Base-by-base conservation (phyloP, 2,329 filamentous ascomycete species). In the Leptographium radiaticola region DNA sequence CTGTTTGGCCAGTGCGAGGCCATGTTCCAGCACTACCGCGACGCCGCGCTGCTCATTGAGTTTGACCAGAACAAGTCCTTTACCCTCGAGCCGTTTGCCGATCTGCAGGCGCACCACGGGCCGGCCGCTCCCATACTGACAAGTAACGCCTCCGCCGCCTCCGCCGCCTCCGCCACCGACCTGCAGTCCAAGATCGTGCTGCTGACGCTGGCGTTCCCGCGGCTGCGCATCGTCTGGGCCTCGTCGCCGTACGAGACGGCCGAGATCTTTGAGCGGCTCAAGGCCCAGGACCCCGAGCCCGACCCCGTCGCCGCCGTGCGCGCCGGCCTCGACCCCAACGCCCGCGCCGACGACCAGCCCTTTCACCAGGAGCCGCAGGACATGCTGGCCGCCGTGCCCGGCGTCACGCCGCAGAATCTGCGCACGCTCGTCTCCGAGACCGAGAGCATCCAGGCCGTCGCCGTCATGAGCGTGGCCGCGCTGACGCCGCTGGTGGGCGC, bases 21-120 rank as follows among this genome's bases (percentile, higher is more conserved):
- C 49, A 97, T 98, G 91, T 85, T 94, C 56, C 82, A 88, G 66
- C 84, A 97, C 70, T 98, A 98, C 78, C 86, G 86, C 64, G 83
- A 71, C 59, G 86, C 89, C 0, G 87, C 97, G 80, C 81, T 98
- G 8, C 80, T 98, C 46, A 97, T 98, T 64, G 93, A 98, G 68
- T 98, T 98, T 67, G 90, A 96, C 66, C 87, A 95, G 65, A 91
- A 95, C 71, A 96, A 95, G 67, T 91, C 88, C 5, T 98, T 98
- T 68, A 97, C 90, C 0, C 82, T 98, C 16, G 93, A 91, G 66
- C 86, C 86, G 0, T 78, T 89, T 62, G 83, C 84, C 49, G 83
- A 86, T 68, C 63, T 84, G 52, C 43, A 20, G n/a, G n/a, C n/a
- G 6, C n/a, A 15, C 7, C 44, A 30, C 20, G 34, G 16, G 18